Percentiles rank a stretch among this genome's conserved stretches.
Evolutionary conservation across 306 rosid genomes (phyloP).

Genomic region (Malus asiatica): DNA sequence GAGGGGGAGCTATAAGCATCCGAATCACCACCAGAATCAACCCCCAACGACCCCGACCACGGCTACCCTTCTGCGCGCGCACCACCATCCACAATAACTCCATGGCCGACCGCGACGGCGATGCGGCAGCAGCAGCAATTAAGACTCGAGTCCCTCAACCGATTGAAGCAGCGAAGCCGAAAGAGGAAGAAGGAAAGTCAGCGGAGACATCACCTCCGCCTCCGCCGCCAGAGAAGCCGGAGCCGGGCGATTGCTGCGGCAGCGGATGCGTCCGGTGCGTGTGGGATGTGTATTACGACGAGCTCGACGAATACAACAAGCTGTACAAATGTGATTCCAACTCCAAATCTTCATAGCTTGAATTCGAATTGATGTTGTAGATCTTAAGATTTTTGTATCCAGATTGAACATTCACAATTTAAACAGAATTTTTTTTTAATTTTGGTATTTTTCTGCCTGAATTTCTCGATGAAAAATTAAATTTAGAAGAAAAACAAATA

Average conservation of each 20-base stretch:
- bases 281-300: conserved; percentile 85
- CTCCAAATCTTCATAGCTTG: conserved; percentile 4
- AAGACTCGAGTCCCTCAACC: background rate
- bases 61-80: background rate
- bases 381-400: background rate
- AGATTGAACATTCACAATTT: background rate
- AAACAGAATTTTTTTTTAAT: background rate
- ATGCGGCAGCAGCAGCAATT: background rate
- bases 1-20: background rate
- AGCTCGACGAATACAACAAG: conserved; percentile 67
- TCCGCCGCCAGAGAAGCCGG: conserved; percentile 62
- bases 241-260: conserved; percentile 84
- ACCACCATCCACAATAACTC: background rate
- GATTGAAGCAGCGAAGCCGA: background rate
- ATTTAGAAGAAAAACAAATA: background rate
- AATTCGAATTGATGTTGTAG: background rate
- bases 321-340: conserved; percentile 34
- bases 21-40: background rate
- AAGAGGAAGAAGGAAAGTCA: background rate
- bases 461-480: background rate
- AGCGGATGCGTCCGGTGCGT: conserved; percentile 93
- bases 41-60: background rate
- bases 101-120: conserved; percentile 25
- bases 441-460: background rate
- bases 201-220: conserved; percentile 46